These are phyloP conservation scores for Phaeosphaeriaceae sp. DNA, from an alignment of 2,329 filamentous ascomycete genomes.

Conservation along the genomic window DNA sequence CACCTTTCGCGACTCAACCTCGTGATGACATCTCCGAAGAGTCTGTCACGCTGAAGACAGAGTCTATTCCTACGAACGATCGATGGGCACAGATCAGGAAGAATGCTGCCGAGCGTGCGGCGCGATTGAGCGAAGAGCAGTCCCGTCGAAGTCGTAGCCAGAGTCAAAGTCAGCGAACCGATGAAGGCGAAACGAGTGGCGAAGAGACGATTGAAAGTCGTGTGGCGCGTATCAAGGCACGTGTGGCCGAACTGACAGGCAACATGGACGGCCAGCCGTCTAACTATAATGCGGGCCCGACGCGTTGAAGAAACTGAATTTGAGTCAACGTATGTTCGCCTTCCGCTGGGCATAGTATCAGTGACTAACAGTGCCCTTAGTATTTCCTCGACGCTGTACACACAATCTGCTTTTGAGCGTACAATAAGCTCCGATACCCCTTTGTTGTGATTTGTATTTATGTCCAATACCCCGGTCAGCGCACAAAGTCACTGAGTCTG, in stretches of 20 bases:
- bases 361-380: conserved; percentile 6
- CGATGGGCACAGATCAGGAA: conserved; percentile 96
- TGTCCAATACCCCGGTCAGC: conserved; percentile 34
- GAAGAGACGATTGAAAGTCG: conserved; percentile 98
- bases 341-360: neutral
- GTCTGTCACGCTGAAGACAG: conserved; percentile 48
- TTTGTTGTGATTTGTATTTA: conserved; percentile 28
- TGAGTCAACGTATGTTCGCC: conserved; percentile 21
- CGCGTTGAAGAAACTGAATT: conserved; percentile 20
- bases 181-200: conserved; percentile 89
- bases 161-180: conserved; percentile 65
- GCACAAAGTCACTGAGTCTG: conserved; percentile 6
- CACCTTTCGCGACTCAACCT: conserved; percentile 19
- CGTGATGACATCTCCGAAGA: conserved; percentile 51
- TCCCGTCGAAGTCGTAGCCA: conserved; percentile 62
- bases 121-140: conserved; percentile 71
- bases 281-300: conserved; percentile 11
- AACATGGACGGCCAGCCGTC: conserved; percentile 39
- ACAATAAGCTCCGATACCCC: conserved; percentile 41
- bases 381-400: conserved; percentile 18
- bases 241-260: conserved; percentile 90
- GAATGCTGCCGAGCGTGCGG: conserved; percentile 85
- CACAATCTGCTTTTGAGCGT: conserved; percentile 21
- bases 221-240: conserved; percentile 95
- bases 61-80: conserved; percentile 63